Conservation (phyloP, 2,329 filamentous ascomycete species). For the Sporothrix phasma region DNA sequence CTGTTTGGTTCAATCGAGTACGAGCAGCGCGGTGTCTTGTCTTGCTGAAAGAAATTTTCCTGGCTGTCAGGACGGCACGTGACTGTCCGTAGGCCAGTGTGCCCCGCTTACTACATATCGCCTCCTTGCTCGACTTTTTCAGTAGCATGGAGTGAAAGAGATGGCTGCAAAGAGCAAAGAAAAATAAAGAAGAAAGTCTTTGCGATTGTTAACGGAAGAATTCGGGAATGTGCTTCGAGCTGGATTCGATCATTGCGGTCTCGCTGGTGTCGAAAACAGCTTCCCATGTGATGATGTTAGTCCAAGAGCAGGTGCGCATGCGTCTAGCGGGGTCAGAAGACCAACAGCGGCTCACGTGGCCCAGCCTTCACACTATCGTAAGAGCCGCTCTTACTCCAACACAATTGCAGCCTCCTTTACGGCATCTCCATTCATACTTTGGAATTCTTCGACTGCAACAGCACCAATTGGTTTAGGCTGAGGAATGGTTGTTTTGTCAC, state of each 20-base stretch:
- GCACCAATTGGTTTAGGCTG: neutral
- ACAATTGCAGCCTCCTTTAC: neutral
- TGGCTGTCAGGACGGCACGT: neutral
- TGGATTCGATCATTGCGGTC: too few relatives aligned
- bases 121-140: neutral
- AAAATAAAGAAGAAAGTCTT: neutral
- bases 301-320: neutral
- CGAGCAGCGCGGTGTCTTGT: neutral
- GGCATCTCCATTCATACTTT: too few relatives aligned
- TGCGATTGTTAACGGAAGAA: too few relatives aligned
- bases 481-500: neutral
- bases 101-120: slow-evolving; percentile 4
- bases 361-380: neutral
- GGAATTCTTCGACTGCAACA: slow-evolving; percentile 1
- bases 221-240: too few relatives aligned
- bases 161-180: neutral
- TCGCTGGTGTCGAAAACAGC: neutral
- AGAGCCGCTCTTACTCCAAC: neutral
- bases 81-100: neutral
- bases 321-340: neutral
- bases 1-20: neutral
- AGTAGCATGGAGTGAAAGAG: neutral
- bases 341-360: neutral
- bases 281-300: neutral
- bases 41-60: neutral